Evolutionary conservation across 2,329 filamentous ascomycete genomes (phyloP), one percentile per base, ranked within the genome.

Genomic region (Aspergillus arachidicola): DNA sequence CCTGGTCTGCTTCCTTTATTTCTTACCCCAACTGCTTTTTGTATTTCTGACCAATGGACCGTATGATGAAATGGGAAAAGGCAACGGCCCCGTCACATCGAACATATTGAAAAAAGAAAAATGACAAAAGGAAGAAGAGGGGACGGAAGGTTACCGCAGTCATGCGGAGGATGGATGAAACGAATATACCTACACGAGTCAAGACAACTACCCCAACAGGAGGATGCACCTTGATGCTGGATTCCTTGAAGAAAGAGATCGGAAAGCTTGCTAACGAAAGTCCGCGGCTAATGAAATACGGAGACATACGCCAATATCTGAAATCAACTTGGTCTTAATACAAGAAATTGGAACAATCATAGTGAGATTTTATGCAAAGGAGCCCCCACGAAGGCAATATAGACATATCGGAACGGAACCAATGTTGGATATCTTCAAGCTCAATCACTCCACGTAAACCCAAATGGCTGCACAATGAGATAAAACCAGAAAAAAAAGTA

Each of bases 361-460:
- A 53, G 32, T 28, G 56, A 38, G 36, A 57, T 43, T 45, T 41
- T 48, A 51, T 28, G 14, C n/a, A 26, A 63, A 54, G 45, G 12
- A 41, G 48, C 23, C 19, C 23, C 23, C 38, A 41, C 34, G n/a
- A 34, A 26, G 34, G 19, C n/a, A 55, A 54, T 48, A 55, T 41
- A 56, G 28, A 58, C n/a, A 57, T 43, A 30, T 43, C 36, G 34
- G 41, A 10, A 58, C 50, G 45, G 65, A 64, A 41, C 38, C 64
- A 59, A 62, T 50, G 51, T 59, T 59, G 64, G 66, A 68, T 68
- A 65, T 66, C 61, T 65, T 67, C 60, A 62, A 59, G 50, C 50
- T 55, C 32, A 58, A 62, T 36, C 45, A 43, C 64, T 34, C 45
- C 50, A 16, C n/a, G 50, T 53, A 53, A 53, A 53, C 16, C 50